These are phyloP conservation scores for Melaleuca quinquenervia DNA, from an alignment of 345 rosid genomes.

Conservation along the genomic window DNA sequence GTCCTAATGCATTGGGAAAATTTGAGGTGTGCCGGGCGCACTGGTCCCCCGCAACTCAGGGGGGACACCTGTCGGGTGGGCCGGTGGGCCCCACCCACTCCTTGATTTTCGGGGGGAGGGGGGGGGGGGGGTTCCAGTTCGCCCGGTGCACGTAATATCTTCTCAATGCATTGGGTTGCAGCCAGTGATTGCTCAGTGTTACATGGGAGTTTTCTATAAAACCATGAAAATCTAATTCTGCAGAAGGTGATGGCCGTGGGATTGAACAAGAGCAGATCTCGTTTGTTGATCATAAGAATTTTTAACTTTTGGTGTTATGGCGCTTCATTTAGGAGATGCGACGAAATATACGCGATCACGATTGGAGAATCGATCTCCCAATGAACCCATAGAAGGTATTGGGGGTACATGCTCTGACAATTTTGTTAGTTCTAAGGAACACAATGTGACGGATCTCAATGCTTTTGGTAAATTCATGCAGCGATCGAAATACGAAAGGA, in stretches of 20 bases:
- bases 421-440: not conserved
- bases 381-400: not conserved
- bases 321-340: not conserved
- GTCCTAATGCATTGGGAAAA: not conserved
- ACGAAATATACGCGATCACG: rapidly evolving
- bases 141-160: no score
- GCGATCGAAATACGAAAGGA: not conserved
- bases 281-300: not conserved
- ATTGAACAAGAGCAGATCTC: not conserved
- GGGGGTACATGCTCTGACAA: not conserved
- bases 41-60: no score
- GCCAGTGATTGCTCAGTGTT: not conserved
- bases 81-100: no score
- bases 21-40: no score
- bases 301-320: rapidly evolving
- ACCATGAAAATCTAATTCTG: not conserved
- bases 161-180: no score
- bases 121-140: no score
- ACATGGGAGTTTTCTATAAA: not conserved
- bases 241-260: not conserved
- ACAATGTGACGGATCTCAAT: not conserved
- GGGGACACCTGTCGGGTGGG: no score
- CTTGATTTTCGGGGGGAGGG: no score
- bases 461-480: not conserved
- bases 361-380: not conserved